Conservation (phyloP, 1,284 basidiomycete genomes). For the Trichosporon coremiiforme region DNA sequence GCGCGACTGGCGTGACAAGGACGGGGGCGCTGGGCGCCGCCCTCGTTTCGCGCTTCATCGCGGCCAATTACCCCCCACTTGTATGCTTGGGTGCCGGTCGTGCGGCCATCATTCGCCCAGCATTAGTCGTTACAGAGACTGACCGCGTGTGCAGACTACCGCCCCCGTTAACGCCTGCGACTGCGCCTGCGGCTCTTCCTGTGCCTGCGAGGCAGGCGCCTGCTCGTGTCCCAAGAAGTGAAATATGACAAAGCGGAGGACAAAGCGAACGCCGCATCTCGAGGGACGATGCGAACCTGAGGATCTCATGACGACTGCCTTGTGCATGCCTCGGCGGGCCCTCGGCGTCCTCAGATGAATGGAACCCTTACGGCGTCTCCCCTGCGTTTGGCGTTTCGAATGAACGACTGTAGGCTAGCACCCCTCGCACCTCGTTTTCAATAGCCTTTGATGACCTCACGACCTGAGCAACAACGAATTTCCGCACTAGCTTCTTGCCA, state of each 20-base stretch:
- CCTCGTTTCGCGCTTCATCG: neutral
- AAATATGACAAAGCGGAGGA: neutral
- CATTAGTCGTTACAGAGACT: neutral
- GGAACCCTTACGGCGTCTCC: neutral
- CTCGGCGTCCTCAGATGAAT: neutral
- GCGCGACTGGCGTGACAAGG: neutral
- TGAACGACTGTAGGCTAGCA: neutral
- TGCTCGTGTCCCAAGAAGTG: conserved; percentile 16
- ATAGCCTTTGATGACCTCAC: neutral
- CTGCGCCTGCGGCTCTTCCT: conserved; percentile 6
- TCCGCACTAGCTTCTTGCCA: neutral
- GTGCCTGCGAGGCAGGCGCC: neutral
- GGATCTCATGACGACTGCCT: neutral
- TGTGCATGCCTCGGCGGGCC: neutral
- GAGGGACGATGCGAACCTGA: neutral
- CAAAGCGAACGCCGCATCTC: neutral
- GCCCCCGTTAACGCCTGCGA: neutral
- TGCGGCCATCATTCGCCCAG: neutral
- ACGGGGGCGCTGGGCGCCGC: no score
- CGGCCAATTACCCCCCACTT: neutral
- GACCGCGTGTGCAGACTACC: neutral
- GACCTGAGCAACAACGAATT: neutral
- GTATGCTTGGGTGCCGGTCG: no score
- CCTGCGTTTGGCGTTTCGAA: conserved; percentile 2
- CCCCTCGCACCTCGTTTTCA: neutral